A percentile compares a stretch with the other conserved stretches of the same genome.
phyloP scores from a whole-genome alignment of 805 yeast genomes.

The Middelhovenomyces tepae region DNA sequence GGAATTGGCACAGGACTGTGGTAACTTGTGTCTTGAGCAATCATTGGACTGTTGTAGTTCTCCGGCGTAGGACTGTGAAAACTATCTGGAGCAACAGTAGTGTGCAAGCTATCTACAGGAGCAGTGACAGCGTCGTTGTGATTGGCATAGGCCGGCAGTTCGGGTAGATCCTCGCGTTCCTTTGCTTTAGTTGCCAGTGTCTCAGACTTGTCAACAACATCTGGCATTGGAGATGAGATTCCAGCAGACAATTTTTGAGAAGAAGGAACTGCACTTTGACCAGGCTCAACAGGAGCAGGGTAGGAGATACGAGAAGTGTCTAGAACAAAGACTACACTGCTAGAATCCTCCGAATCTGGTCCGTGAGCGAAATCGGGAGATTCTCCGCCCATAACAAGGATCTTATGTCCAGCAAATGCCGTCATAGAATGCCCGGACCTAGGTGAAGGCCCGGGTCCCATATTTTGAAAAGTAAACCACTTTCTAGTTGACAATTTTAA shows the following conservation, averaged over 20 bases:
- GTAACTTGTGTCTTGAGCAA: too few species aligned
- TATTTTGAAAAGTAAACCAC: conserved; percentile 60
- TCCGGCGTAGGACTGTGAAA: too few species aligned
- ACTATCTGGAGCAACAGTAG: conserved; percentile 3
- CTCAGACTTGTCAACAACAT: too few species aligned
- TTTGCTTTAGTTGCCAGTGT: too few species aligned
- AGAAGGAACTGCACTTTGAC: conserved; percentile 6
- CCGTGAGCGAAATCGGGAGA: conserved; percentile 45
- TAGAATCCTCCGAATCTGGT: conserved; percentile 38
- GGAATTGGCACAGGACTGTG: too few species aligned
- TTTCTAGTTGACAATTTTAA: conserved; percentile 62
- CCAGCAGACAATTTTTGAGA: conserved; percentile 1
- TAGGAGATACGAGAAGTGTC: conserved; percentile 43
- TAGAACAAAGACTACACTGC: conserved; percentile 51
- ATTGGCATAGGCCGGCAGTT: too few species aligned
- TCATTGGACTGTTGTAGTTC: too few species aligned
- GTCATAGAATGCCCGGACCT: conserved; percentile 91
- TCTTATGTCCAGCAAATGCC: conserved; percentile 53
- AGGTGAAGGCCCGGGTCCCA: conserved; percentile 59
- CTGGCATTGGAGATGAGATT: too few species aligned
- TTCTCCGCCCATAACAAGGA: conserved; percentile 90
- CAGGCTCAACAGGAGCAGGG: conserved; percentile 23
- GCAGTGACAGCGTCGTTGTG: conserved; percentile 7
- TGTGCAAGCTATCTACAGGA: conserved; percentile 5
- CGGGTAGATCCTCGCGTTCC: too few species aligned